Conservation (phyloP, 805 yeast genomes). For the Diddensiella transvaalensis region DNA sequence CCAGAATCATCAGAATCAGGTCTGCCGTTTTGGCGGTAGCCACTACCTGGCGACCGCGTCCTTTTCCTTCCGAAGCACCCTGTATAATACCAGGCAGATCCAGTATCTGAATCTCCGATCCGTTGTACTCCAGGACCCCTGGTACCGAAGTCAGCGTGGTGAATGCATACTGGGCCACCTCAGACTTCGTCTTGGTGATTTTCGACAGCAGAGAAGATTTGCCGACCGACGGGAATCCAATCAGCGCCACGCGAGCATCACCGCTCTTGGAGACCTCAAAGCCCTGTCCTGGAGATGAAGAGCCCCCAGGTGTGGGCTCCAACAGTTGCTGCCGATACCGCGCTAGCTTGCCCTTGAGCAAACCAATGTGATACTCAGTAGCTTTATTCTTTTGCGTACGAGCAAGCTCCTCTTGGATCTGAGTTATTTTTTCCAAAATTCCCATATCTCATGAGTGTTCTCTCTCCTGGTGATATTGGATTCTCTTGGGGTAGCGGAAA, state of each 20-base stretch:
- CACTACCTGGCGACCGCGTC: constrained; percentile 95
- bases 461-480: no score
- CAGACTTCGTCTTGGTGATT: constrained; percentile 90
- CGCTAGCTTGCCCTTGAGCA: constrained; percentile 91
- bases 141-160: constrained; percentile 96
- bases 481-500: no score
- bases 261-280: constrained; percentile 95
- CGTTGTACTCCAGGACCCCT: constrained; percentile 90
- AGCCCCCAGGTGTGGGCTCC: constrained; percentile 79
- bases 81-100: constrained; percentile 96
- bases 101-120: constrained; percentile 96
- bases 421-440: constrained; percentile 66
- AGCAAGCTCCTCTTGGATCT: constrained; percentile 89
- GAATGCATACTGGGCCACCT: constrained; percentile 91
- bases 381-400: constrained; percentile 97
- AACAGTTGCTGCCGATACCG: constrained; percentile 84
- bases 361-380: constrained; percentile 94
- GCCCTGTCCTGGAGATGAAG: constrained; percentile 72
- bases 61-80: constrained; percentile 96
- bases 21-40: constrained; percentile 96
- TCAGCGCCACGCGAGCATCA: constrained; percentile 90
- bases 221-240: constrained; percentile 98
- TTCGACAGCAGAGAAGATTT: constrained; percentile 86
- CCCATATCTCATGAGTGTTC: constrained; percentile 20
- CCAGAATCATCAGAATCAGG: constrained; percentile 85